phyloP scores from a whole-genome alignment of 2,329 filamentous ascomycete species.

The Apiospora saccharicola region DNA sequence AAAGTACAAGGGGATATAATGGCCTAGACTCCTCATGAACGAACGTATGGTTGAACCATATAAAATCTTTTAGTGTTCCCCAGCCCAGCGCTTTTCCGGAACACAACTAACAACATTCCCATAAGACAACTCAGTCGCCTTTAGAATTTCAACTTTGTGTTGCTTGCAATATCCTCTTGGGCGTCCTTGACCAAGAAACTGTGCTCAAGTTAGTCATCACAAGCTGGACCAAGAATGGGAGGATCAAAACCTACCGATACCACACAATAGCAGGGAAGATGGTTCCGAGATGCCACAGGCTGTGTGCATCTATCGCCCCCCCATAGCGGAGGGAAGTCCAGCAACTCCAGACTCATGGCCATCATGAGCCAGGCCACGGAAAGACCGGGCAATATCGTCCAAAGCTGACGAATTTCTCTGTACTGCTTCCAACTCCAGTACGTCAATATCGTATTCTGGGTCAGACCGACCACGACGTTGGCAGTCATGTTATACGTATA shows the following conservation, averaged over 20 bases:
- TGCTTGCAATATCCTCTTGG: slow-evolving; percentile 74
- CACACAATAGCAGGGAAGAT: slow-evolving; percentile 87
- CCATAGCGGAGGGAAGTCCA: slow-evolving; percentile 88
- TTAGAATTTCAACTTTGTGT: slow-evolving; percentile 13
- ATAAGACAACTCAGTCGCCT: background rate
- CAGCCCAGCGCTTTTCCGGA: background rate
- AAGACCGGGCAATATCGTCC: slow-evolving; percentile 89
- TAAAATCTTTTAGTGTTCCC: background rate
- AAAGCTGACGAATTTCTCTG: slow-evolving; percentile 71
- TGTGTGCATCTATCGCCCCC: slow-evolving; percentile 92
- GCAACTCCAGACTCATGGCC: slow-evolving; percentile 93
- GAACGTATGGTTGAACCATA: background rate
- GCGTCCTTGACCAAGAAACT: slow-evolving; percentile 90
- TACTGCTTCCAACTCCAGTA: slow-evolving; percentile 83
- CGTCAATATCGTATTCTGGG: slow-evolving; percentile 86
- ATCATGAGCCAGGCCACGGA: slow-evolving; percentile 91
- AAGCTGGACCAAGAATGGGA: background rate
- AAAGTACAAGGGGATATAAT: background rate
- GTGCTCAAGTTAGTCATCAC: background rate
- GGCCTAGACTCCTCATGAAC: background rate
- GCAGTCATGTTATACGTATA: slow-evolving; percentile 99
- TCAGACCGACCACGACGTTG: slow-evolving; percentile 81
- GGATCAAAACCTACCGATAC: slow-evolving; percentile 79
- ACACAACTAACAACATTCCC: background rate
- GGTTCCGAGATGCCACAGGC: slow-evolving; percentile 93